Evolutionary conservation across 1,284 basidiomycete species (phyloP).

Genomic region (Austroboletus niveus): DNA sequence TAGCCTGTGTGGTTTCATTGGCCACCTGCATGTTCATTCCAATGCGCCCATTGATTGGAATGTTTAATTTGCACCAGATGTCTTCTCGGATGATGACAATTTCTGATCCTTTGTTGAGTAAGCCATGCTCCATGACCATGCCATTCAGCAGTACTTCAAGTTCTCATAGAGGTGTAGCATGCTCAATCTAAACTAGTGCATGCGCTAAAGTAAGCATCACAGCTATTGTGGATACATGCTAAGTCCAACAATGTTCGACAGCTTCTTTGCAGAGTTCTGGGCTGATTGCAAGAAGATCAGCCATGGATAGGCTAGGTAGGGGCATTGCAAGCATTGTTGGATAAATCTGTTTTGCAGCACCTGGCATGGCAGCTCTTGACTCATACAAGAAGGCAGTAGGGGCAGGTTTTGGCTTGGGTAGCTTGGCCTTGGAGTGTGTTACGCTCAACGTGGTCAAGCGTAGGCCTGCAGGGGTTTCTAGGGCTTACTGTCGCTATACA

Average conservation of each 20-base stretch:
- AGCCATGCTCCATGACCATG: accelerated
- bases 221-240: neutral
- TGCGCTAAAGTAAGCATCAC: too few relatives aligned
- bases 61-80: neutral
- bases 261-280: slow-evolving; percentile 3
- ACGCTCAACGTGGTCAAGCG: too few relatives aligned
- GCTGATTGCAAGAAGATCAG: slow-evolving; percentile 15
- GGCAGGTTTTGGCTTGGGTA: neutral
- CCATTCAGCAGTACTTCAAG: slow-evolving; percentile 1
- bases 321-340: slow-evolving; percentile 2
- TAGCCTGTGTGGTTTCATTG: slow-evolving; percentile 12
- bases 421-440: too few relatives aligned
- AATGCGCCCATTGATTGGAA: neutral
- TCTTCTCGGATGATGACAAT: slow-evolving; percentile 7
- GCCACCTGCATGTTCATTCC: slow-evolving; percentile 21
- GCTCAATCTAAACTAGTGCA: neutral
- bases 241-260: neutral
- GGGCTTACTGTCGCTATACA: too few relatives aligned
- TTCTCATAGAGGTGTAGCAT: neutral
- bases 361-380: slow-evolving; percentile 1
- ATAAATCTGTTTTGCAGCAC: neutral
- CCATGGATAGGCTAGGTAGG: slow-evolving; percentile 9
- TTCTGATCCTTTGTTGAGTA: slow-evolving; percentile 9
- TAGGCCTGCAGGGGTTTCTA: too few relatives aligned
- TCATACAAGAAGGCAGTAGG: slow-evolving; percentile 5